Conservation (phyloP, 768 basidiomycete genomes). For the Trametes meyenii region DNA sequence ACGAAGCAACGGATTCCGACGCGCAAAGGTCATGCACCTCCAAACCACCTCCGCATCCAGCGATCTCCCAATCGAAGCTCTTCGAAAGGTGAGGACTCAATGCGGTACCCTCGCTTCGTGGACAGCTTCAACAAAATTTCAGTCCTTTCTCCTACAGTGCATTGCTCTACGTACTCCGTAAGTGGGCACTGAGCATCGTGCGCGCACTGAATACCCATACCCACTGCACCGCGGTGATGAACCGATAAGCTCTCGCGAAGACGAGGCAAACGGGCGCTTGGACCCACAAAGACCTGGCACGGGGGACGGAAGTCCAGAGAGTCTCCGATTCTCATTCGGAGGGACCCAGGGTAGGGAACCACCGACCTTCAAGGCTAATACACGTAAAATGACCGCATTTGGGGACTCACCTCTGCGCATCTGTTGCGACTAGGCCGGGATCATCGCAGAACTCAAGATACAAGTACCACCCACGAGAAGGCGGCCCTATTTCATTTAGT, state of each 20-base stretch:
- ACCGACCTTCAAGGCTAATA: background rate
- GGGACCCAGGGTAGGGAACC: background rate
- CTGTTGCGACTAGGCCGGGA: background rate
- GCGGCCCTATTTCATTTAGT: background rate
- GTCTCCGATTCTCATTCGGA: background rate
- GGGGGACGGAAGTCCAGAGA: background rate
- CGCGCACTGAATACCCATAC: background rate
- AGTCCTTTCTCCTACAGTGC: no score
- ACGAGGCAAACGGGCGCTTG: background rate
- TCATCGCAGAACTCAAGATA: background rate
- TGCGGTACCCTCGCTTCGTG: no score
- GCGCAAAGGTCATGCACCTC: no score
- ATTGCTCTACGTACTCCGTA: no score
- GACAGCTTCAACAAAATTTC: no score
- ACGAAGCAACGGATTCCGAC: no score
- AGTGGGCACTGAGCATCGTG: background rate
- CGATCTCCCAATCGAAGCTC: no score
- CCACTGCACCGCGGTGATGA: background rate
- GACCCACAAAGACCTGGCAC: background rate
- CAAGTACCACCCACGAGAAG: background rate
- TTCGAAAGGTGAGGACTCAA: no score
- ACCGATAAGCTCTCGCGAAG: background rate
- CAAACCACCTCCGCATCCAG: no score
- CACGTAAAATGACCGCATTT: background rate
- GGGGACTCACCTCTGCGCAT: background rate